Evolutionary conservation across 441 rosid species (phyloP), one percentile per base, ranked within the genome.

Genomic region (Eutrema salsugineum): DNA sequence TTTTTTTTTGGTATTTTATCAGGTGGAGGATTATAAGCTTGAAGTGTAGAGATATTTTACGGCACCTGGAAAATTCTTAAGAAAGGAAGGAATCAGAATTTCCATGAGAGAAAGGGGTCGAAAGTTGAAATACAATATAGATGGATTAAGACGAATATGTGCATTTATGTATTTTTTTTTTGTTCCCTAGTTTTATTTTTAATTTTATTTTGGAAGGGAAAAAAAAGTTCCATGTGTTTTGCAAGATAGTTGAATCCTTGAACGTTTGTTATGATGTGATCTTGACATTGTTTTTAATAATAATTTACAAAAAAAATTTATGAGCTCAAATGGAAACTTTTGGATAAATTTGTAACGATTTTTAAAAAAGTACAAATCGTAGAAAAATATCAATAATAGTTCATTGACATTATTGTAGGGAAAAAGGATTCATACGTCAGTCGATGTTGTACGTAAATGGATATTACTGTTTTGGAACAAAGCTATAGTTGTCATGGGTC

Each of bases 1-100:
- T 11, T 40, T 62, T 5, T 10, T 14, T 56, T 19, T 22, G 7
- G 30, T 49, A 14, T 59, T 55, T 63, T 48, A 47, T 46, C 40
- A 69, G 79, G 71, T 76, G 78, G 53, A 53, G 63, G 28, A 59
- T 33, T 33, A 8, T n/a, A 53, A 74, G 58, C 20, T 62, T 39
- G 47, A 75, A 69, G 71, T 63, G 51, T 69, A 53, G 49, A 68
- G 61, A 15, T 55, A 62, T 56, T 68, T 63, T 35, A 54, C 20
- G 42, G 1, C 42, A 35, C n/a, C 17, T 67, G 63, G 40, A 75
- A 68, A 46, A 10, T 68, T 76, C 70, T 55, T 63, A 63, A 38
- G 16, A 44, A 62, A 11, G 47, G 55, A 70, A 70, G 49, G 51
- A 76, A 63, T 69, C 40, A 49, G 30, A 66, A 58, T 56, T 65